Percentiles rank a stretch among this genome's conserved stretches.
These are phyloP conservation scores for Otatea glauca DNA, from an alignment of 176 grass and related monocot species.

Conservation along the genomic window DNA sequence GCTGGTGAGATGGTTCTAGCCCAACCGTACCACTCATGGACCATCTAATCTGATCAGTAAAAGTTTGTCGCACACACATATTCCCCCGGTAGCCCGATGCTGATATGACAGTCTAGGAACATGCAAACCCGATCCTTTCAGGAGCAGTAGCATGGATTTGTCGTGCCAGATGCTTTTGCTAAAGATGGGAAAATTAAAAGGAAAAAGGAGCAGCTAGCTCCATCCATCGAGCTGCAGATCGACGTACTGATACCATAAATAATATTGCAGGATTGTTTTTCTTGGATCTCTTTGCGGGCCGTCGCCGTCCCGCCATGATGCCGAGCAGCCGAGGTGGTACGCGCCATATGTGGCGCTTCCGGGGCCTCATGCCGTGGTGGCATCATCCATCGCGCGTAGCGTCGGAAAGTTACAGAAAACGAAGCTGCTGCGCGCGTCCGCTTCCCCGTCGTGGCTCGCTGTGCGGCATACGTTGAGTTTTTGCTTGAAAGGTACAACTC, in stretches of 20 bases:
- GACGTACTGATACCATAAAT: constrained; percentile 9
- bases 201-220: background rate
- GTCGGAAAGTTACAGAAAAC: constrained; percentile 37
- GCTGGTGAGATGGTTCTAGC: constrained; percentile 38
- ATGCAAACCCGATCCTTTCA: constrained; percentile 42
- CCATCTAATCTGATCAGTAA: constrained; percentile 40
- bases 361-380: constrained; percentile 30
- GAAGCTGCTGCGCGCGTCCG: constrained; percentile 16
- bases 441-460: constrained; percentile 8
- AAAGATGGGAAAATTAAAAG: background rate
- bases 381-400: constrained; percentile 13
- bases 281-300: constrained; percentile 5
- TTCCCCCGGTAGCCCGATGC: constrained; percentile 43
- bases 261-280: constrained; percentile 31
- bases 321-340: background rate
- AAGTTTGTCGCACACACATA: constrained; percentile 13
- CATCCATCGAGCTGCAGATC: background rate
- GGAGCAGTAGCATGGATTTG: constrained; percentile 17
- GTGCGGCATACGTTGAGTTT: constrained; percentile 17
- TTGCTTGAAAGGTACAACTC: constrained; percentile 32
- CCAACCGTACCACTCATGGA: constrained; percentile 38
- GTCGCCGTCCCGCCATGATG: constrained; percentile 44
- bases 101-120: constrained; percentile 38
- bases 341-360: constrained; percentile 26
- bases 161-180: background rate